Conservation (phyloP, 2,329 filamentous ascomycete species). For the Aspergillus cejpii region DNA sequence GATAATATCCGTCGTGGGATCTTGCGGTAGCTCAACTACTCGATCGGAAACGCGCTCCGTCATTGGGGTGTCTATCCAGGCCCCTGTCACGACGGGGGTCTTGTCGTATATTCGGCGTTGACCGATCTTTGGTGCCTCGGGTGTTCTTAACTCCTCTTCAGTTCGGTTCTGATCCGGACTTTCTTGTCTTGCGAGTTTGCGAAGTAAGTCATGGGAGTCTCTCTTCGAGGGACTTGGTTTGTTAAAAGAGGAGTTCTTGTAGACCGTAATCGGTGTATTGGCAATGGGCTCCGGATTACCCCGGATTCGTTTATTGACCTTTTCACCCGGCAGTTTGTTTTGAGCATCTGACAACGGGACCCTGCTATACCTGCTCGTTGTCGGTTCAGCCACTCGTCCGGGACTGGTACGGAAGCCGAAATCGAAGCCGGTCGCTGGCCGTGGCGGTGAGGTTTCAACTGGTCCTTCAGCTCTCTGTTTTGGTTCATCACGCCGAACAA, state of each 20-base stretch:
- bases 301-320: slow-evolving; percentile 12
- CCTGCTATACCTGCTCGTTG: slow-evolving; percentile 12
- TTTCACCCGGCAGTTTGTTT: slow-evolving; percentile 13
- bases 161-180: slow-evolving; percentile 29
- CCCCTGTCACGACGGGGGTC: slow-evolving; percentile 42
- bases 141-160: slow-evolving; percentile 25
- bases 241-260: slow-evolving; percentile 27
- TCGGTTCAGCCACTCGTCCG: slow-evolving; percentile 22
- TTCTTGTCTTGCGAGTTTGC: slow-evolving; percentile 37
- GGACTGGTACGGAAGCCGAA: slow-evolving; percentile 23
- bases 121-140: slow-evolving; percentile 28
- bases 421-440: slow-evolving; percentile 23
- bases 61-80: slow-evolving; percentile 44
- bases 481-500: slow-evolving; percentile 20
- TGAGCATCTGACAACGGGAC: slow-evolving; percentile 11
- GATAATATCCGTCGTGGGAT: slow-evolving; percentile 25
- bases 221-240: slow-evolving; percentile 28
- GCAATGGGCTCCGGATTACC: slow-evolving; percentile 26
- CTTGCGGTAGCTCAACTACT: slow-evolving; percentile 17
- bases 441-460: slow-evolving; percentile 14
- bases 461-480: slow-evolving; percentile 15
- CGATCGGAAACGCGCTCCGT: slow-evolving; percentile 33
- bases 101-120: slow-evolving; percentile 35
- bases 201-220: slow-evolving; percentile 39
- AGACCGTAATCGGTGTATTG: slow-evolving; percentile 36